These are phyloP conservation scores for Pseudoneurospora amorphoporcata DNA, from an alignment of 495 filamentous ascomycete genomes.

Conservation along the genomic window DNA sequence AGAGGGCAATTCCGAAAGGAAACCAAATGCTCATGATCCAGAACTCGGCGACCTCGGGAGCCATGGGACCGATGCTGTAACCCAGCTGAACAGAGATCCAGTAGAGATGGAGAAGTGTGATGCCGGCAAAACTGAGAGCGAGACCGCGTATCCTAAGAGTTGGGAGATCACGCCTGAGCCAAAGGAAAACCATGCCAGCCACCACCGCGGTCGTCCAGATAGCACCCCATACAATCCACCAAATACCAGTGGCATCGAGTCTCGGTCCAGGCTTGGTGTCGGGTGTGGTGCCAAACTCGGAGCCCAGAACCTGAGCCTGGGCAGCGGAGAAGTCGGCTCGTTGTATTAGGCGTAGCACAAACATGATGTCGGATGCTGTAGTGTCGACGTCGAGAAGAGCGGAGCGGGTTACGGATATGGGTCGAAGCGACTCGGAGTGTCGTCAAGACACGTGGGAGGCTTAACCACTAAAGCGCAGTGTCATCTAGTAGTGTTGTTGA, in stretches of 20 bases:
- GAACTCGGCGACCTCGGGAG: slow-evolving; percentile 43
- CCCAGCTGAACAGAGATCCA: slow-evolving; percentile 48
- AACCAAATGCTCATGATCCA: slow-evolving; percentile 69
- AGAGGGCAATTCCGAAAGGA: slow-evolving; percentile 59
- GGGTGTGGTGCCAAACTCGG: slow-evolving; percentile 23
- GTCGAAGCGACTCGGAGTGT: not conserved
- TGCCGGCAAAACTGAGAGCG: slow-evolving; percentile 45
- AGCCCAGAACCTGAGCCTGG: slow-evolving; percentile 10
- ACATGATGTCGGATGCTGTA: slow-evolving; percentile 10
- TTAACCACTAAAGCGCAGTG: not conserved
- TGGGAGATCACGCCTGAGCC: slow-evolving; percentile 43
- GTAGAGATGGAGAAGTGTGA: slow-evolving; percentile 56
- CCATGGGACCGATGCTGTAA: slow-evolving; percentile 47
- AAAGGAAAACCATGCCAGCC: slow-evolving; percentile 44
- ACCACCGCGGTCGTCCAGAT: slow-evolving; percentile 47
- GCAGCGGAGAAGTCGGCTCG: not conserved
- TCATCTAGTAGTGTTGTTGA: not conserved
- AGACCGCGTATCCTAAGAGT: slow-evolving; percentile 56
- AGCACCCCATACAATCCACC: slow-evolving; percentile 27
- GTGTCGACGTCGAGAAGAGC: not conserved
- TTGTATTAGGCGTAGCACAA: slow-evolving; percentile 10
- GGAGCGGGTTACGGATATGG: not conserved
- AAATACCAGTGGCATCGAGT: slow-evolving; percentile 20
- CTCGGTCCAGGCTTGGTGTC: slow-evolving; percentile 16
- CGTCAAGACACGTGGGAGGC: not conserved